A percentile compares a stretch with the other conserved stretches of the same genome.
These are phyloP conservation scores for Podaxis carcinomalis DNA, from an alignment of 768 basidiomycete genomes.

Conservation along the genomic window DNA sequence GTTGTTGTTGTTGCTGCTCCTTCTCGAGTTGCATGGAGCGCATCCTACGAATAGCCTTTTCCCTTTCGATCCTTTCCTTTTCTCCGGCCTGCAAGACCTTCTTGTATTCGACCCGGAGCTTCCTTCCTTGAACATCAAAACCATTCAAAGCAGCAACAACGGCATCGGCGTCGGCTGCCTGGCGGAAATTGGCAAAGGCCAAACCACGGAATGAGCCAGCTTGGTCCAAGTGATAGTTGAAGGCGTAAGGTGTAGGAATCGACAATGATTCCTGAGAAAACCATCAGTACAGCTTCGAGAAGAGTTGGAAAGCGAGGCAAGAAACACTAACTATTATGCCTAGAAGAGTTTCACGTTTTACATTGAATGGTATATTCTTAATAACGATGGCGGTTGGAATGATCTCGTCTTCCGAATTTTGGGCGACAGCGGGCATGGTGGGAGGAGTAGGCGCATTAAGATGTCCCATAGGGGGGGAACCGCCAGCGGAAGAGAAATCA, in stretches of 20 bases:
- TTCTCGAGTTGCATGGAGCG: conserved; percentile 94
- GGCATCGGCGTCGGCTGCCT: conserved; percentile 86
- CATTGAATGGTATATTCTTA: conserved; percentile 99
- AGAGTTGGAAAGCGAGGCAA: conserved; percentile 11
- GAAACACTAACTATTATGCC: conserved; percentile 83
- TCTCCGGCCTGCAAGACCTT: conserved; percentile 99
- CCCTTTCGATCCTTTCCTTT: conserved; percentile 97
- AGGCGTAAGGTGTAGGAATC: conserved; percentile 97
- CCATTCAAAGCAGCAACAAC: conserved; percentile 96
- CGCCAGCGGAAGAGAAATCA: conserved; percentile 84
- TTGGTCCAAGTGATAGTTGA: conserved; percentile 98
- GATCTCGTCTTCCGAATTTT: conserved; percentile 75
- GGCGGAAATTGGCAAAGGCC: conserved; percentile 97
- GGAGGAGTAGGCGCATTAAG: conserved; percentile 41
- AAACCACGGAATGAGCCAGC: conserved; percentile 95
- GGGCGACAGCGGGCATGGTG: conserved; percentile 42
- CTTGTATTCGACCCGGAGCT: conserved; percentile 98
- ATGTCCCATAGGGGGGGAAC: conserved; percentile 65
- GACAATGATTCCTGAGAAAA: conserved; percentile 71
- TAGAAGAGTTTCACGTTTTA: conserved; percentile 93
- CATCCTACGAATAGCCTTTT: conserved; percentile 98
- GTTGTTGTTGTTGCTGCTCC: conserved; percentile 52
- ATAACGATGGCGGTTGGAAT: conserved; percentile 99
- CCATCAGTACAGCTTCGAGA: neutral
- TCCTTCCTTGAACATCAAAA: conserved; percentile 93